Evolutionary conservation across 2,329 filamentous ascomycete genomes (phyloP).

Genomic region (Hypoxylon sp.): DNA sequence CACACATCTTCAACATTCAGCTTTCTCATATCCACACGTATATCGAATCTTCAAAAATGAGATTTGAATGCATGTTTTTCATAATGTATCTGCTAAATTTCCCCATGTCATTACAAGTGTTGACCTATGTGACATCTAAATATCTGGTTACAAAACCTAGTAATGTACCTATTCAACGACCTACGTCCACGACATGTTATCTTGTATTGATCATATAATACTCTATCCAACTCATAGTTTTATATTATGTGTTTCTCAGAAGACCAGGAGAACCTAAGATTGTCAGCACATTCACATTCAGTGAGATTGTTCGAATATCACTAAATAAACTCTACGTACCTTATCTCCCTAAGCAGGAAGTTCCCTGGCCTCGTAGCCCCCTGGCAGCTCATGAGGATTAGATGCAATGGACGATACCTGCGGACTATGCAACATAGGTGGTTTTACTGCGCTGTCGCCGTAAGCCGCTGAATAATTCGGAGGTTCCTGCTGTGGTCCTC

Average conservation of each 20-base stretch:
- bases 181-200: not conserved
- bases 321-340: not conserved
- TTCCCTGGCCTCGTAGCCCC: slow-evolving; percentile 11
- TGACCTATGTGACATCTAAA: not conserved
- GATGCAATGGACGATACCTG: not conserved
- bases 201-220: not conserved
- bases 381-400: slow-evolving; percentile 20
- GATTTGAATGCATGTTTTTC: not conserved
- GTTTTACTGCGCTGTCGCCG: not conserved
- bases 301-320: not conserved
- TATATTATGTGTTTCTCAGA: not conserved
- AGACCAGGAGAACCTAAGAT: not conserved
- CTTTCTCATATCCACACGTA: not conserved
- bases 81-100: not conserved
- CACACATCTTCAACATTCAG: not conserved
- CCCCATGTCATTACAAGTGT: not conserved
- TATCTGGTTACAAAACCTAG: not conserved
- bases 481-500: not conserved
- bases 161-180: not conserved
- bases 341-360: slow-evolving; percentile 14
- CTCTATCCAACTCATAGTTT: not conserved
- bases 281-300: not conserved
- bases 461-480: not conserved
- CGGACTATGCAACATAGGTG: not conserved
- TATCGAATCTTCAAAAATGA: not conserved